Percentiles rank a stretch among this genome's conserved stretches.
Conservation (phyloP, 73 alveolate genomes). For the Effrenium voratum region DNA sequence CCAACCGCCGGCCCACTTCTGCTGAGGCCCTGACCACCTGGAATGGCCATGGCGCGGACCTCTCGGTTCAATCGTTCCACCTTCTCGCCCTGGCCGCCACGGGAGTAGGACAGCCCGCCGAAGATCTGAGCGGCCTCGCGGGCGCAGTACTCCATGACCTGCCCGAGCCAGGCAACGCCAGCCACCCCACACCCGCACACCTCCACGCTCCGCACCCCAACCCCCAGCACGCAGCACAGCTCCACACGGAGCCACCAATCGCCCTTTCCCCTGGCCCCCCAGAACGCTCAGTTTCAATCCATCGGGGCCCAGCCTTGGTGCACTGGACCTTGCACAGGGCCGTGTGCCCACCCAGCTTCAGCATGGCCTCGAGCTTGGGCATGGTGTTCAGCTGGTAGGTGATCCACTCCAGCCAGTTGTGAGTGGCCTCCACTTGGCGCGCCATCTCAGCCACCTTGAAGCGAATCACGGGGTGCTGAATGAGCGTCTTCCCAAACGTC, state of each 20-base stretch:
- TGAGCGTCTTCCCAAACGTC: constrained; percentile 59
- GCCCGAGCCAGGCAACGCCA: too few relatives aligned
- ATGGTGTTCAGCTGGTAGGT: constrained; percentile 82
- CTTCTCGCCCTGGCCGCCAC: constrained; percentile 89
- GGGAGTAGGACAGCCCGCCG: constrained; percentile 47
- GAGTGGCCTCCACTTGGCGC: constrained; percentile 60
- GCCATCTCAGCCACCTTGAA: constrained; percentile 92
- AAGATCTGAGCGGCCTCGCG: constrained; percentile 81
- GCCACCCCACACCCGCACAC: too few relatives aligned
- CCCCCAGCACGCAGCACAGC: too few relatives aligned
- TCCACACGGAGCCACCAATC: too few relatives aligned
- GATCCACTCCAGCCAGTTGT: constrained; percentile 59
- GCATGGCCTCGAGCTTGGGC: constrained; percentile 61
- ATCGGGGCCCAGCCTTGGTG: constrained; percentile 6
- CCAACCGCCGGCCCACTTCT: neutral
- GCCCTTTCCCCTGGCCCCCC: too few relatives aligned
- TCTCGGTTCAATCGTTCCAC: constrained; percentile 74
- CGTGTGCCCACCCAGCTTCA: constrained; percentile 68
- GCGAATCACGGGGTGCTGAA: constrained; percentile 78
- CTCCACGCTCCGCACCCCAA: too few relatives aligned
- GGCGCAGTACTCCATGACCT: constrained; percentile 58
- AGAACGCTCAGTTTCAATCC: too few relatives aligned
- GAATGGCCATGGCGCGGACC: constrained; percentile 71
- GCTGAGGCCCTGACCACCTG: neutral
- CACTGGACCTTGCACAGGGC: constrained; percentile 67